Evolutionary conservation across 768 basidiomycete genomes (phyloP), one percentile per base, ranked within the genome.

Genomic region (Pulveroboletus sp.): DNA sequence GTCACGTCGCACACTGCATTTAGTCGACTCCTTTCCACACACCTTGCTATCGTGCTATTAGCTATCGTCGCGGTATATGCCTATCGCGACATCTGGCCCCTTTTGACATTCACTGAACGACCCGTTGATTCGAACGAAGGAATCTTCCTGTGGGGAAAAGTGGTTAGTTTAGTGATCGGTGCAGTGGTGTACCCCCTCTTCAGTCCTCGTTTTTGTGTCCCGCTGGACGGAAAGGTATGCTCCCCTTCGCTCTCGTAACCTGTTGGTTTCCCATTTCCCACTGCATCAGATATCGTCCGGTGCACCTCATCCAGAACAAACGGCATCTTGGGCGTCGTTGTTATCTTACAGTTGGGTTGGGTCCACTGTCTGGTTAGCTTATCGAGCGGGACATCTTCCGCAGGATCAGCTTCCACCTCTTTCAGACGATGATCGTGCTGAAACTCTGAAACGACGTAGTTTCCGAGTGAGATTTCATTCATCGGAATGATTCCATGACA

Each of bases 301-400:
- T 10, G 24, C 23, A 24, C 46, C 46, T 44, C 46, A 47, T 16
- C 46, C 40, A 1, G 46, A 47, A 16, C 46, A 47, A 29, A 44
- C 40, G 30, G 41, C 26, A 19, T 47, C 40, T 13, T 44, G 39
- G 39, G 46, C 29, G 11, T 47, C 40, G 6, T 24, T 47, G 9
- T 13, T 47, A 13, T 44, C 4, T 32, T 47, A 47, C 30, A 24
- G 40, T 23, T 47, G 46, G 46, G 40, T 47, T 13, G 46, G 31
- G 17, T 29, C 46, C 9, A 47, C 30, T 45, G 40, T 47, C 23
- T 9, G 47, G 23, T 32, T 47, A 10, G 47, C 41, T n/a, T 47
- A 43, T 31, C 29, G 41, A 11, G 3, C 32, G 23, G 29, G 13
- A 9, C 14, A 44, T 22, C 13, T 47, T 5, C 47, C 47, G 8